Conservation (phyloP, 2,329 filamentous ascomycete species). For the Paradendryphiella salina region DNA sequence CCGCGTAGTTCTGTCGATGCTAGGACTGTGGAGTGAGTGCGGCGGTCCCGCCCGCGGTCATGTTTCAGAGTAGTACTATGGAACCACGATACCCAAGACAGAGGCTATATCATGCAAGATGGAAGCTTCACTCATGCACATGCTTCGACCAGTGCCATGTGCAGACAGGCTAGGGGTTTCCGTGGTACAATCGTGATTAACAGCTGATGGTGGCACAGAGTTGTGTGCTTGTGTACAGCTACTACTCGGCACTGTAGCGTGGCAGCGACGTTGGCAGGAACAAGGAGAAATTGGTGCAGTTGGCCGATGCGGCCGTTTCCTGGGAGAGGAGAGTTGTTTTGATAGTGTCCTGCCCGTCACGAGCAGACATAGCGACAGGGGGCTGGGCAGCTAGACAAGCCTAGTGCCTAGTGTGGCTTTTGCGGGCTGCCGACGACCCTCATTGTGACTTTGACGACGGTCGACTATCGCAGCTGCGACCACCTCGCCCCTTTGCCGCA, state of each 20-base stretch:
- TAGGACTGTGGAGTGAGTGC: neutral
- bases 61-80: conserved; percentile 12
- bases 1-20: neutral
- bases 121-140: conserved; percentile 15
- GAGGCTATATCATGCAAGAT: conserved; percentile 3
- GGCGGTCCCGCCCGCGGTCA: conserved; percentile 11
- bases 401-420: conserved; percentile 20
- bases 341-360: conserved; percentile 18
- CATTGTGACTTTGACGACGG: conserved; percentile 18
- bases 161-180: neutral
- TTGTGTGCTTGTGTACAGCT: neutral
- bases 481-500: conserved; percentile 8
- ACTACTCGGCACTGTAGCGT: conserved; percentile 6
- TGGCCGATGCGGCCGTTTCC: conserved; percentile 21
- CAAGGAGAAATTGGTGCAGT: neutral
- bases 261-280: conserved; percentile 6
- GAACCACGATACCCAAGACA: neutral
- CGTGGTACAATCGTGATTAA: neutral
- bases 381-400: conserved; percentile 20
- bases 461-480: conserved; percentile 6
- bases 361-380: conserved; percentile 13
- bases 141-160: conserved; percentile 10
- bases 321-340: conserved; percentile 23
- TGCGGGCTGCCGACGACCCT: conserved; percentile 22
- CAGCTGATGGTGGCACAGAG: conserved; percentile 11